Percentiles rank a stretch among this genome's conserved stretches.
These are phyloP conservation scores for Bruguiera parviflora DNA, from an alignment of 345 rosid genomes.

Conservation along the genomic window DNA sequence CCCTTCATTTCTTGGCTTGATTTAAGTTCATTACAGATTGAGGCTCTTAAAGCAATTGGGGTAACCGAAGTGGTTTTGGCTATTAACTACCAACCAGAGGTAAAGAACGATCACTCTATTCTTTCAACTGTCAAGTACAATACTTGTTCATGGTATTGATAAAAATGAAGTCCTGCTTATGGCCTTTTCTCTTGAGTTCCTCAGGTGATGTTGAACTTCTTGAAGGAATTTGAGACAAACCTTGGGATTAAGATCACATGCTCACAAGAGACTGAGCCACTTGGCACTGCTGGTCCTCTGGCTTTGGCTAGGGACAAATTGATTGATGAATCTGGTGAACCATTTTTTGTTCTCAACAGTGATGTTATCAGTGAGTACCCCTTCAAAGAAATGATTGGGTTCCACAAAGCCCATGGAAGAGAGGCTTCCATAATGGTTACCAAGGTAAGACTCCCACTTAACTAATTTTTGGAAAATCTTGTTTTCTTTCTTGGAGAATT, in stretches of 20 bases:
- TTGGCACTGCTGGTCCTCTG: constrained; percentile 98
- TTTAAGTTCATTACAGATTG: constrained; percentile 50
- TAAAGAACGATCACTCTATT: constrained; percentile 17
- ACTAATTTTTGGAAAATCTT: not conserved
- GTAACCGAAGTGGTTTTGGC: constrained; percentile 97
- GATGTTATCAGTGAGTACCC: constrained; percentile 99
- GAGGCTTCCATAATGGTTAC: constrained; percentile 99
- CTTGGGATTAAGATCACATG: constrained; percentile 88
- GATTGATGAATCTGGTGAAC: constrained; percentile 72
- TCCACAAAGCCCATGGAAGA: constrained; percentile 89
- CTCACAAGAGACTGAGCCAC: constrained; percentile 98
- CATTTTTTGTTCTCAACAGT: constrained; percentile 97
- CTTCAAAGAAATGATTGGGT: constrained; percentile 70
- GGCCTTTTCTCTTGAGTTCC: constrained; percentile 7
- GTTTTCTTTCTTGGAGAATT: not conserved
- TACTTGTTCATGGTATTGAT: not conserved
- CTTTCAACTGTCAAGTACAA: not conserved
- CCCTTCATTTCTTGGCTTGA: not conserved
- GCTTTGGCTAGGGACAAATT: constrained; percentile 95
- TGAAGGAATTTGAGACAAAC: constrained; percentile 86
- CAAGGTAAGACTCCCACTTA: constrained; percentile 50
- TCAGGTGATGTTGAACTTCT: constrained; percentile 89
- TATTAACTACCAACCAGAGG: constrained; percentile 98
- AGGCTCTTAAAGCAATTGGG: constrained; percentile 93
- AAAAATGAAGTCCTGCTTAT: not conserved